Evolutionary conservation across 1,284 basidiomycete genomes (phyloP), one percentile per base, ranked within the genome.

Genomic region (Phylloporus sp.): DNA sequence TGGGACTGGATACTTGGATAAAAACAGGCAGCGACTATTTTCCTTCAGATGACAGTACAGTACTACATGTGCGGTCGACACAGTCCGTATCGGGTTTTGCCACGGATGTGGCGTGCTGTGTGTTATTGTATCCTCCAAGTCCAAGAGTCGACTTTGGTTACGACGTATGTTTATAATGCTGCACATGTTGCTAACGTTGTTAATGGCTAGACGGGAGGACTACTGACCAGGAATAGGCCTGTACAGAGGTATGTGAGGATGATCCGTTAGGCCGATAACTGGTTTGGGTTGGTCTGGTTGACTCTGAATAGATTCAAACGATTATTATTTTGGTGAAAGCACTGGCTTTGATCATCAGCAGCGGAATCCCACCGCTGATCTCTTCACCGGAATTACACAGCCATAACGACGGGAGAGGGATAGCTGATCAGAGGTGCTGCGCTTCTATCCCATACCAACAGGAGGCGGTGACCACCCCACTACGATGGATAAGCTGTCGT

Each of bases 381-480:
- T 58, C n/a, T 41, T 14, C 35, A 25, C 14, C 25, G 20, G 15
- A 43, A 39, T 58, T 35, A 41, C 57, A 41, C 15, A n/a, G 37
- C 35, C 35, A 59, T 41, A 10, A 41, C 37, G 35, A 41, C 37
- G 37, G 25, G n/a, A n/a, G n/a, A 39, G 39, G 35, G 8, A n/a
- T 19, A 7, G 11, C 19, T n/a, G 27, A 57, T n/a, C 8, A 20
- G 56, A 20, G 7, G 17, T 20, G 29, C 55, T 56, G 55, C 29
- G 55, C 8, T 17, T 59, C 35, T 57, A 57, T 56, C 57, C 41
- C 57, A 25, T 58, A 58, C n/a, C 57, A 41, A 58, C 57, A 41
- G 41, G 57, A 37, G n/a, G 17, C 39, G 27, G 27, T 39, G 15
- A 20, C 23, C 56, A 35, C 32, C 56, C 32, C 32, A 20, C 17